Evolutionary conservation across 31 red algal genomes (phyloP).

Genomic region (Bonnemaisonia californica): DNA sequence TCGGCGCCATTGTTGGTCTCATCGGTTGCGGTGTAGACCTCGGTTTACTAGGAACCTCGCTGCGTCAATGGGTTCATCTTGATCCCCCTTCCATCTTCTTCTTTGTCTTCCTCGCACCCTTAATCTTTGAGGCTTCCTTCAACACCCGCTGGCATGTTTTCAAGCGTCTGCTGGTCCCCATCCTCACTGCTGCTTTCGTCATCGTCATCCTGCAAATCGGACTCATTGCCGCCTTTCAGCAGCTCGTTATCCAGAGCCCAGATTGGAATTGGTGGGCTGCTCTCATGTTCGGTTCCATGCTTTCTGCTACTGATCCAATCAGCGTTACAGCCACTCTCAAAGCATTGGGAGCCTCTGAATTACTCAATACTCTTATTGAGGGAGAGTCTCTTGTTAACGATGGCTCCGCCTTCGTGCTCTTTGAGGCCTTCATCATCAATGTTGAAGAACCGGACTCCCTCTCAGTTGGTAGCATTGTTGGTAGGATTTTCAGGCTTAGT

Average conservation of each 20-base stretch:
- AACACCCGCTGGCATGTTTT: constrained; percentile 91
- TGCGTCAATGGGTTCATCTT: constrained; percentile 87
- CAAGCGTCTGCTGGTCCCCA: constrained; percentile 70
- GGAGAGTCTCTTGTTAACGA: constrained; percentile 99
- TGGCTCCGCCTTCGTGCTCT: constrained; percentile 94
- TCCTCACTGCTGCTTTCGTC: constrained; percentile 85
- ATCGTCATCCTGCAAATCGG: constrained; percentile 84
- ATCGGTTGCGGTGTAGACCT: constrained; percentile 80
- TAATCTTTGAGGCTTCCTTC: constrained; percentile 97
- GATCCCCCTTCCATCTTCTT: constrained; percentile 87
- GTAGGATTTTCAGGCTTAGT: constrained; percentile 69
- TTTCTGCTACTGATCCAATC: constrained; percentile 95
- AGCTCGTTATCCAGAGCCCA: constrained; percentile 53
- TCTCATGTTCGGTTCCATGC: constrained; percentile 96
- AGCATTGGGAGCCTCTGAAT: constrained; percentile 74
- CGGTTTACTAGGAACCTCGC: constrained; percentile 60
- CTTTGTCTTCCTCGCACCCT: constrained; percentile 91
- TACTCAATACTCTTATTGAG: constrained; percentile 91
- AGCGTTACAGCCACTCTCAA: constrained; percentile 88
- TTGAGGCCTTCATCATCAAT: constrained; percentile 81
- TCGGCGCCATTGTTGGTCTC: constrained; percentile 82
- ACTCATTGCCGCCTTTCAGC: constrained; percentile 81
- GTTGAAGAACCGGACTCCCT: constrained; percentile 22
- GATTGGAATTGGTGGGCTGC: constrained; percentile 89
- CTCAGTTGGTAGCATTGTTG: constrained; percentile 63